phyloP scores from a whole-genome alignment of 768 basidiomycete genomes.

The Amanita polypyramis region DNA sequence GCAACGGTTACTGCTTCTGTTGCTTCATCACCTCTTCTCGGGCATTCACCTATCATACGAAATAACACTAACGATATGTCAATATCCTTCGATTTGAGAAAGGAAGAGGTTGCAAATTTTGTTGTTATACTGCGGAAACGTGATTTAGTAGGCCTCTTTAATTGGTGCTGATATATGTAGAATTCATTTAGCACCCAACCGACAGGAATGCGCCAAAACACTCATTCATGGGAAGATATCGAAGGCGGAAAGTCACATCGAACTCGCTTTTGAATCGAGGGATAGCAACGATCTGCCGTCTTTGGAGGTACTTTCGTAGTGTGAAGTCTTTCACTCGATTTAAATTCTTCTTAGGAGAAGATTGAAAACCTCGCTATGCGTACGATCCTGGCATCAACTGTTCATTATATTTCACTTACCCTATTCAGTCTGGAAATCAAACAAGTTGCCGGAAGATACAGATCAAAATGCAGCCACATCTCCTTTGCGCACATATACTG shows the following conservation, averaged over 20 bases:
- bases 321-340: background rate
- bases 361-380: constrained; percentile 16
- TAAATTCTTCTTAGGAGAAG: constrained; percentile 12
- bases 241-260: constrained; percentile 14
- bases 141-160: constrained; percentile 29
- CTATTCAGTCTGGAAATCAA: constrained; percentile 8
- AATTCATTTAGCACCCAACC: background rate
- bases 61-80: constrained; percentile 13
- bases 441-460: background rate
- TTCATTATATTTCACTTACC: background rate
- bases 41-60: constrained; percentile 15
- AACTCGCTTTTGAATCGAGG: constrained; percentile 13
- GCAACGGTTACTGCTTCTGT: constrained; percentile 21
- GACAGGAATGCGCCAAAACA: constrained; percentile 9
- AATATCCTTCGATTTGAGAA: constrained; percentile 29
- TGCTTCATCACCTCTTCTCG: constrained; percentile 29
- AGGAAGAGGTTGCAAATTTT: constrained; percentile 25
- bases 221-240: constrained; percentile 14
- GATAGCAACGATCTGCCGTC: constrained; percentile 2
- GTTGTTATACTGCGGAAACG: constrained; percentile 30
- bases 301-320: constrained; percentile 1
- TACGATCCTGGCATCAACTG: constrained; percentile 5
- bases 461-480: background rate
- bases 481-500: background rate
- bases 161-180: background rate